Evolutionary conservation across 306 rosid species (phyloP).

Genomic region (Cucurbita pepo): DNA sequence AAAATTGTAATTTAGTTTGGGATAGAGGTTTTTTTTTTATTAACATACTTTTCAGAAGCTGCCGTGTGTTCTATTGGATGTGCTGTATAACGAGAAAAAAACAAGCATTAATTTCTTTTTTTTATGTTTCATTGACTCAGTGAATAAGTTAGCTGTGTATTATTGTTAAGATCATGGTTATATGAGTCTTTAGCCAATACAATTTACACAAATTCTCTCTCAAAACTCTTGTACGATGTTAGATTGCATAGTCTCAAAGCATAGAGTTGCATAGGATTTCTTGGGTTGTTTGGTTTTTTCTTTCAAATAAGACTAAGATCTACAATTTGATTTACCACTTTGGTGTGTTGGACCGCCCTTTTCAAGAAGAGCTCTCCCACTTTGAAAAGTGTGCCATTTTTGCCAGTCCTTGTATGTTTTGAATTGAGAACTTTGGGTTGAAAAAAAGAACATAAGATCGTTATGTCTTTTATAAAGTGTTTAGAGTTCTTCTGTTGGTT

Average conservation of each 20-base stretch:
- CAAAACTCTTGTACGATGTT: not conserved
- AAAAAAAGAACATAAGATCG: not conserved
- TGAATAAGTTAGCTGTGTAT: not conserved
- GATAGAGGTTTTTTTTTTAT: not conserved
- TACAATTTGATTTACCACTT: not conserved
- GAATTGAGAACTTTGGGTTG: not conserved
- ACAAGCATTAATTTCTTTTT: not conserved
- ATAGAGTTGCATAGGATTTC: not conserved
- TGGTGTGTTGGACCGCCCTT: not conserved
- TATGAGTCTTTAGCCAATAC: not conserved
- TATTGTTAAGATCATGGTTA: not conserved
- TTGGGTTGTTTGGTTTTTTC: not conserved
- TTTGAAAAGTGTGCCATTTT: not conserved
- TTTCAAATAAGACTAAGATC: not conserved
- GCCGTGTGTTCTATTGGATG: not conserved
- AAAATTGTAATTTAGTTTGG: not conserved
- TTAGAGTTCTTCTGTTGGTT: not conserved
- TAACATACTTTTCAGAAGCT: not conserved
- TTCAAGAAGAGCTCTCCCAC: not conserved
- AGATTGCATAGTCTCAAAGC: not conserved
- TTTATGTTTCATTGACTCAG: not conserved
- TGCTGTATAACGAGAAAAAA: not conserved
- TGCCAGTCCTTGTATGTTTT: not conserved
- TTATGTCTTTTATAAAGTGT: not conserved
- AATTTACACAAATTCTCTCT: not conserved